These are phyloP conservation scores for Lolium multiflorum DNA, from an alignment of 176 grass and related monocot genomes.

Conservation along the genomic window DNA sequence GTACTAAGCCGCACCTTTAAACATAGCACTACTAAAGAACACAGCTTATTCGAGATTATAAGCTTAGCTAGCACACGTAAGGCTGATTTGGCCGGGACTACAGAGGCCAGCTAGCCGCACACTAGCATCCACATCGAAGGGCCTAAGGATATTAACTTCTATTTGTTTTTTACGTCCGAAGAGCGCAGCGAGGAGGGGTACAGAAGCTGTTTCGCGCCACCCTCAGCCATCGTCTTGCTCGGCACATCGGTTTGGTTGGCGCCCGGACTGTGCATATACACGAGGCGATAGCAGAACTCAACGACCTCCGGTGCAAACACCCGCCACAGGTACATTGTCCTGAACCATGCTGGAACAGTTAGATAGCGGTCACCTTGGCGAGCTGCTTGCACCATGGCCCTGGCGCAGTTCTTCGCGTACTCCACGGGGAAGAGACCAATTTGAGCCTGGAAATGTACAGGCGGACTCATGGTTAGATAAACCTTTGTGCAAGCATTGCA, in stretches of 20 bases:
- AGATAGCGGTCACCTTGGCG: conserved; percentile 53
- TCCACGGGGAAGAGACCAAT: conserved; percentile 63
- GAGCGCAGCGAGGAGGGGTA: conserved; percentile 58
- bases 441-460: conserved; percentile 44
- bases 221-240: conserved; percentile 52
- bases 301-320: conserved; percentile 66
- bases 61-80: neutral
- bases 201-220: conserved; percentile 52
- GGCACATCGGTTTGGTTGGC: conserved; percentile 19
- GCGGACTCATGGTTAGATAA: neutral
- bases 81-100: neutral
- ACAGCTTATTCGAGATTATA: neutral
- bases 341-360: conserved; percentile 66
- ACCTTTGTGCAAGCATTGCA: neutral
- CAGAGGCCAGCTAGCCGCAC: neutral
- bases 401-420: conserved; percentile 57
- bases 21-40: neutral
- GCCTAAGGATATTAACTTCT: neutral
- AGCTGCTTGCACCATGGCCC: conserved; percentile 45
- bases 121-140: neutral
- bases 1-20: neutral
- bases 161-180: conserved; percentile 47
- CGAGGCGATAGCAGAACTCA: conserved; percentile 52
- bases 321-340: conserved; percentile 59
- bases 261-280: conserved; percentile 44